Conservation (phyloP, 768 basidiomycete genomes). For the Russula lepida region DNA sequence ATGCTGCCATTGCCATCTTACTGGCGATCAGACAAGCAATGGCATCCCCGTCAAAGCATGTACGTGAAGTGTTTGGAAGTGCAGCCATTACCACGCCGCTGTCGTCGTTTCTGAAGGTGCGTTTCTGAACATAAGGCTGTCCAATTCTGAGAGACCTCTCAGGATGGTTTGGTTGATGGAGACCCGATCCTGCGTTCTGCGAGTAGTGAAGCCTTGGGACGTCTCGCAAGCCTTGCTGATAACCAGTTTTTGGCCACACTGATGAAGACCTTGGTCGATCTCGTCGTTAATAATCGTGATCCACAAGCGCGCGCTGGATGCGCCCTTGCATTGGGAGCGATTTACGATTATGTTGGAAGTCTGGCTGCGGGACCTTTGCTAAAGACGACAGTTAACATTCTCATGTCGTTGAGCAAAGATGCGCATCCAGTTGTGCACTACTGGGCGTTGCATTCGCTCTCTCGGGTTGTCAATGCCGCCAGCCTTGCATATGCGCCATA, state of each 20-base stretch:
- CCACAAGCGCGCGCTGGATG: constrained; percentile 90
- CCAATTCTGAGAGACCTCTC: constrained; percentile 9
- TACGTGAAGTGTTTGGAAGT: constrained; percentile 59
- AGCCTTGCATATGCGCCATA: constrained; percentile 87
- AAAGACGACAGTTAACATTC: constrained; percentile 90
- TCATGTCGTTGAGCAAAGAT: constrained; percentile 92
- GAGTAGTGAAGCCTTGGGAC: constrained; percentile 83
- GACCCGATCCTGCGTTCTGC: constrained; percentile 69
- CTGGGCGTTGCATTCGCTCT: constrained; percentile 81
- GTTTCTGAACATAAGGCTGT: constrained; percentile 13
- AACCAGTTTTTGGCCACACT: constrained; percentile 78
- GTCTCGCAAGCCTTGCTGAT: constrained; percentile 74
- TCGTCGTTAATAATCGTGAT: constrained; percentile 90
- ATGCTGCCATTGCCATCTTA: constrained; percentile 67
- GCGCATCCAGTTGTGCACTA: constrained; percentile 96
- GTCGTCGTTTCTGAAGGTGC: constrained; percentile 70
- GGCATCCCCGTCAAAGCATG: constrained; percentile 44
- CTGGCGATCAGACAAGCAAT: constrained; percentile 56
- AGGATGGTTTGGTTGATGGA: constrained; percentile 77
- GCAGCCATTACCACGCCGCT: constrained; percentile 52
- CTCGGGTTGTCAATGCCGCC: constrained; percentile 83
- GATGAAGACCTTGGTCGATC: constrained; percentile 85
- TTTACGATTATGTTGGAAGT: constrained; percentile 87
- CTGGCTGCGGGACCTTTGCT: constrained; percentile 90
- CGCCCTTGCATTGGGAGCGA: constrained; percentile 84